Evolutionary conservation across 352 stramenopile species (phyloP).

Genomic region (Saprolegnia diclina): DNA sequence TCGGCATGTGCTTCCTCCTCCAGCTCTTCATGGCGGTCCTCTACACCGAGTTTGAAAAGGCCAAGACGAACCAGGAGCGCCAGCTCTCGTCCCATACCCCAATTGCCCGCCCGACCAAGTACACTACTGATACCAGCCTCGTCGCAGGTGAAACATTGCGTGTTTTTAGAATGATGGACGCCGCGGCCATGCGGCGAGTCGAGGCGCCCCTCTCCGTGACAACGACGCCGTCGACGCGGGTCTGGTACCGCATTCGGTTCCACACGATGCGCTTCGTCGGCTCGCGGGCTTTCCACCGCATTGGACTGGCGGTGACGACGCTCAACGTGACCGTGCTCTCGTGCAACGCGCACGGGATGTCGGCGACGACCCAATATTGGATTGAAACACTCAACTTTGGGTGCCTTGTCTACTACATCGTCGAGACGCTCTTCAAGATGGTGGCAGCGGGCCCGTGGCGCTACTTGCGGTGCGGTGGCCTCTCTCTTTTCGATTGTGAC

Average conservation of each 20-base stretch:
- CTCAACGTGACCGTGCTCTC: conserved; percentile 82
- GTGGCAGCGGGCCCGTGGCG: conserved; percentile 42
- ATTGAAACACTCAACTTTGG: conserved; percentile 63
- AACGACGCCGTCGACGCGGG: not conserved
- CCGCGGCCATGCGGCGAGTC: not conserved
- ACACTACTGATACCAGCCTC: no score
- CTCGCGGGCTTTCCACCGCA: conserved; percentile 38
- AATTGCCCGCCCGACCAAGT: no score
- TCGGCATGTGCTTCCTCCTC: conserved; percentile 89
- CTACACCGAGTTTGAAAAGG: conserved; percentile 43
- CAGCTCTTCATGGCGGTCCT: conserved; percentile 89
- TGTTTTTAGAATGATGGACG: conserved; percentile 5
- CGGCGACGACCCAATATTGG: conserved; percentile 33
- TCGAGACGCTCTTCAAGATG: conserved; percentile 70
- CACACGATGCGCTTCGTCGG: conserved; percentile 28
- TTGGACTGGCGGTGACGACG: conserved; percentile 61
- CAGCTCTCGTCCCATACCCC: not conserved
- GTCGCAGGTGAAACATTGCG: no score
- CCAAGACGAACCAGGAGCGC: conserved; percentile 25
- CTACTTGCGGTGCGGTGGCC: conserved; percentile 8
- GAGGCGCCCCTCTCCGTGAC: not conserved
- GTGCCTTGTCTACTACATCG: conserved; percentile 44
- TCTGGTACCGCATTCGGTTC: not conserved
- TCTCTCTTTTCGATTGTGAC: not conserved
- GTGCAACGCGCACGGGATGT: conserved; percentile 69